Conservation (phyloP, 2,329 filamentous ascomycete genomes). For the Penicillium sp. region DNA sequence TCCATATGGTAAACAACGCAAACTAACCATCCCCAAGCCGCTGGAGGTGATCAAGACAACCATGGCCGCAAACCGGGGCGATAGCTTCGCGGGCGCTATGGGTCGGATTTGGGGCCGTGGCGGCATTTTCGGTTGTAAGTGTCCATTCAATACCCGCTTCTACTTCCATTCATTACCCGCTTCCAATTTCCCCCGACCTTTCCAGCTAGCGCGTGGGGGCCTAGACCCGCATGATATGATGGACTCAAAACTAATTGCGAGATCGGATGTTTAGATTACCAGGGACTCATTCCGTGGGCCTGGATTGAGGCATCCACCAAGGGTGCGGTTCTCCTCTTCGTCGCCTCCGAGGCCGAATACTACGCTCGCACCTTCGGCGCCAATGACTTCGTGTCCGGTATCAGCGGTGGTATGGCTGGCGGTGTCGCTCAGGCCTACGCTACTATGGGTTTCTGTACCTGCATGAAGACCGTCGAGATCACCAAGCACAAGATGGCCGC, state of each 20-base stretch:
- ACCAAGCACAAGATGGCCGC: conserved; percentile 95
- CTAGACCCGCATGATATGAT: conserved; percentile 14
- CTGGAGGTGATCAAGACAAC: conserved; percentile 99
- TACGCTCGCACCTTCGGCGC: conserved; percentile 81
- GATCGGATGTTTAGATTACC: conserved; percentile 68
- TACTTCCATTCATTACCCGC: conserved; percentile 3
- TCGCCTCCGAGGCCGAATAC: conserved; percentile 97
- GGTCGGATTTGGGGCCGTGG: conserved; percentile 89
- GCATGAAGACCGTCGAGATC: conserved; percentile 99
- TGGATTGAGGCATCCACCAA: conserved; percentile 99
- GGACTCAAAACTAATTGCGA: conserved; percentile 11
- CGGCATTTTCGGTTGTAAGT: conserved; percentile 88
- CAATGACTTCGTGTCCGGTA: conserved; percentile 82
- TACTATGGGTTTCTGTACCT: conserved; percentile 99
- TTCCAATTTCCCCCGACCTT: conserved; percentile 15
- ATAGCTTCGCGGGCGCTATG: conserved; percentile 79
- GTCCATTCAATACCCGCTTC: conserved; percentile 4
- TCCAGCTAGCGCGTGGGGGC: conserved; percentile 10
- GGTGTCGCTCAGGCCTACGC: conserved; percentile 98
- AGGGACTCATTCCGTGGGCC: conserved; percentile 98
- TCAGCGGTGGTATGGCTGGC: conserved; percentile 85
- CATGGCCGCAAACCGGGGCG: conserved; percentile 94
- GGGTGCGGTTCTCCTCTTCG: conserved; percentile 97
- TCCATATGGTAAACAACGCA: not conserved
- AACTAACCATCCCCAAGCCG: conserved; percentile 56